Evolutionary conservation across 1,284 basidiomycete species (phyloP).

Genomic region (Taiwanofungus camphoratus): DNA sequence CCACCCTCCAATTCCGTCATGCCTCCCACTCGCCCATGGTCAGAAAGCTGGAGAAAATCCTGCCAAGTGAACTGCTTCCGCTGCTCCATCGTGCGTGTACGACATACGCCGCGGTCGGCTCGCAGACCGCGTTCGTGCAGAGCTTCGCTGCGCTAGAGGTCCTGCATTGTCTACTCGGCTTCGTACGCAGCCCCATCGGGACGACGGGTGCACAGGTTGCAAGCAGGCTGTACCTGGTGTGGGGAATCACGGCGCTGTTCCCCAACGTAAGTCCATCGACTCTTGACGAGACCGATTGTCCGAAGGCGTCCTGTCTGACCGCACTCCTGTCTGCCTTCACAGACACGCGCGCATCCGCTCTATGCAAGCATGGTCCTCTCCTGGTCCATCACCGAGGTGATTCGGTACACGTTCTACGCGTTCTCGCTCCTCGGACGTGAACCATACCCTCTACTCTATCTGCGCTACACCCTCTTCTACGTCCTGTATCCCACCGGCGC

Average conservation of each 20-base stretch:
- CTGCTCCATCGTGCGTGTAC: conserved; percentile 34
- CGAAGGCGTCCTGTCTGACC: conserved; percentile 1
- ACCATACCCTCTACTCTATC: conserved; percentile 47
- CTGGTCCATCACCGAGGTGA: conserved; percentile 89
- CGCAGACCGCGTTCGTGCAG: conserved; percentile 70
- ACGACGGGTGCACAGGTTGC: conserved; percentile 87
- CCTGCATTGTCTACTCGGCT: conserved; percentile 74
- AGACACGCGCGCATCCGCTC: conserved; percentile 73
- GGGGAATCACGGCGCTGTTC: conserved; percentile 73
- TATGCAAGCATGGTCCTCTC: conserved; percentile 92
- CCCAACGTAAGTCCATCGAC: conserved; percentile 36
- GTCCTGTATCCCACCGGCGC: conserved; percentile 92
- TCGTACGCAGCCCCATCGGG: conserved; percentile 79
- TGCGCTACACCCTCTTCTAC: conserved; percentile 91
- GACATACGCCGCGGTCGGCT: conserved; percentile 55
- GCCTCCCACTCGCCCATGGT: conserved; percentile 11
- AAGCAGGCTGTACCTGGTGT: conserved; percentile 83
- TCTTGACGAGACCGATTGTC: not conserved
- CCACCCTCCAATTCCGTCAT: conserved; percentile 16
- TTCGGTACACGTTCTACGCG: conserved; percentile 91
- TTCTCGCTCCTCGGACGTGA: conserved; percentile 54
- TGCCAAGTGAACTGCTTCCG: conserved; percentile 25
- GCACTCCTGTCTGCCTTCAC: conserved; percentile 1
- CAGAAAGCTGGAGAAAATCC: conserved; percentile 23
- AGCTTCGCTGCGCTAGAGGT: conserved; percentile 80